Conservation (phyloP, 2,329 filamentous ascomycete genomes). For the Rhinocladiella mackenziei region DNA sequence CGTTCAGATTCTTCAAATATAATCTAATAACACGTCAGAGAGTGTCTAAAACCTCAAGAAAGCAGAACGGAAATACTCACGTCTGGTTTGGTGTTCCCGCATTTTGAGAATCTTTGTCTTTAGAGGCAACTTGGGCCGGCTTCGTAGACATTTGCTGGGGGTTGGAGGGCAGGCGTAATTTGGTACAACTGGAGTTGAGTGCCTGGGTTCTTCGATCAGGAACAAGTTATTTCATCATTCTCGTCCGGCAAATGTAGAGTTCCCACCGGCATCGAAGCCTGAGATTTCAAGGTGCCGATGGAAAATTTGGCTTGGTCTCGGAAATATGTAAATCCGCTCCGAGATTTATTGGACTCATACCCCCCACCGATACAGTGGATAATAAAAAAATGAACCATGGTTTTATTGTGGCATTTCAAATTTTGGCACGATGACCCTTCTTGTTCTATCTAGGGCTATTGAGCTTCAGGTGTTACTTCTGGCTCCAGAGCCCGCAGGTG, state of each 20-base stretch:
- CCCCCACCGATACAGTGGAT: too few relatives aligned
- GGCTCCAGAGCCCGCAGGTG: too few relatives aligned
- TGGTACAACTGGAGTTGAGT: not conserved
- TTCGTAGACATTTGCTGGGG: conserved; percentile 10
- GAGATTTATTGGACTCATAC: too few relatives aligned
- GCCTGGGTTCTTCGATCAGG: not conserved
- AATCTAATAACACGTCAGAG: conserved; percentile 54
- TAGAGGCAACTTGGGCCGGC: conserved; percentile 8
- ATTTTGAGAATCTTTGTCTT: conserved; percentile 23
- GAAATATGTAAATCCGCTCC: too few relatives aligned
- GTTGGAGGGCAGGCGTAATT: not conserved
- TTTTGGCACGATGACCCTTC: not conserved
- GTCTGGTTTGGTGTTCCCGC: conserved; percentile 71
- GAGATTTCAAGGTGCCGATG: too few relatives aligned
- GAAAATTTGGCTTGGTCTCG: conserved; percentile 6
- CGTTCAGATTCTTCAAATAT: conserved; percentile 83
- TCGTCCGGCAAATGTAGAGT: too few relatives aligned
- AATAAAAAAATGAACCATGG: too few relatives aligned
- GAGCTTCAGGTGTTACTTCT: too few relatives aligned
- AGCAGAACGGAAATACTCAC: conserved; percentile 46
- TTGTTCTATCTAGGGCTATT: too few relatives aligned
- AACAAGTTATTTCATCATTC: too few relatives aligned
- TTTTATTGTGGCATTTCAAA: too few relatives aligned
- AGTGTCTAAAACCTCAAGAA: conserved; percentile 9
- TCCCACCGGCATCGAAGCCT: too few relatives aligned